A percentile compares a stretch with the other conserved stretches of the same genome.
Conservation (phyloP, 1,139 yeast genomes). For the Pichia sp. region DNA sequence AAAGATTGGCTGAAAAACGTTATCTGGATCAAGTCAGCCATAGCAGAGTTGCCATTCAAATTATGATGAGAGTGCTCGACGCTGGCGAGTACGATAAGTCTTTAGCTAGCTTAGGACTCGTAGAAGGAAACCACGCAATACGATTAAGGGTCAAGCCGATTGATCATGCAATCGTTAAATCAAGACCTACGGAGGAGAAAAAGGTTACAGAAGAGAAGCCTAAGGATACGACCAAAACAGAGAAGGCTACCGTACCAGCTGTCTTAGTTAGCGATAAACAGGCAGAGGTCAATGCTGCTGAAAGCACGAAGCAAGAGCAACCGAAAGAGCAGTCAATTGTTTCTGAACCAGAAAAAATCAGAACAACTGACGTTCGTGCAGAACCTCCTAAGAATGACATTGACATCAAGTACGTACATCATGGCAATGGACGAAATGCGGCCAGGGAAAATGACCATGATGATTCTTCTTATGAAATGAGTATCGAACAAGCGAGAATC, state of each 20-base stretch:
- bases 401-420: neutral
- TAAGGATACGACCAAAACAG: no score
- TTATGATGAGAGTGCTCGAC: slow-evolving; percentile 10
- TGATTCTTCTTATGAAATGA: slow-evolving; percentile 27
- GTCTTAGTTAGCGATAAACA: no score
- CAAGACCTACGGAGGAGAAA: neutral
- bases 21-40: neutral
- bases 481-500: slow-evolving; percentile 27
- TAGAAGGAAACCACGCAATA: slow-evolving; percentile 10
- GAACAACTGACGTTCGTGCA: no score
- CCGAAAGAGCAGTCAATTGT: no score
- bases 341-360: no score
- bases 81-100: neutral
- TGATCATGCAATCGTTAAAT: neutral
- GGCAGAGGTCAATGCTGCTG: no score
- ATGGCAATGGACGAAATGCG: neutral
- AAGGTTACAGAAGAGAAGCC: no score
- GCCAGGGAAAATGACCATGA: slow-evolving; percentile 12
- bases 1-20: neutral
- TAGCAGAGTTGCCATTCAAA: slow-evolving; percentile 16
- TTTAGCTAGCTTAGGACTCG: slow-evolving; percentile 3
- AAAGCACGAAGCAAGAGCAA: no score
- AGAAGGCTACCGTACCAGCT: no score
- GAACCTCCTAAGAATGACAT: no score
- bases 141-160: slow-evolving; percentile 5